Evolutionary conservation across 257 asterid species (phyloP).

Genomic region (Coffea eugenioides): DNA sequence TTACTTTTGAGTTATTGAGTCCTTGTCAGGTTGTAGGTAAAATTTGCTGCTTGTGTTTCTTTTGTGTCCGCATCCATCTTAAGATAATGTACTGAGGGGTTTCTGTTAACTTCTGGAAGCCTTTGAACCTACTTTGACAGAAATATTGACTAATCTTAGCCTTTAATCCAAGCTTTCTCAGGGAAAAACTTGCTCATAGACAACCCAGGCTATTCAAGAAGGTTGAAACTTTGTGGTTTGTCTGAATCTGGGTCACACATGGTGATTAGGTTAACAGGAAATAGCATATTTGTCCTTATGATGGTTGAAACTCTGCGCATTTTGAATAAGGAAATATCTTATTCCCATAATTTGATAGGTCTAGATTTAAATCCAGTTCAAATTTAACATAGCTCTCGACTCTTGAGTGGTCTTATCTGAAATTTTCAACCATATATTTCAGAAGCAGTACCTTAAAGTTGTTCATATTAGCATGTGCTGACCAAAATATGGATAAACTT

Average conservation of each 20-base stretch:
- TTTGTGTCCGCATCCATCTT: background rate
- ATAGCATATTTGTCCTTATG: background rate
- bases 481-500: background rate
- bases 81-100: background rate
- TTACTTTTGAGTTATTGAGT: background rate
- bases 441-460: background rate
- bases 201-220: background rate
- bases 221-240: background rate
- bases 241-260: background rate
- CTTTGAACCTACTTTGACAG: background rate
- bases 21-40: background rate
- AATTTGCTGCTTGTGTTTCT: background rate
- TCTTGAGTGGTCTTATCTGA: background rate
- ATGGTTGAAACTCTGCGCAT: background rate
- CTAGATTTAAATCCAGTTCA: background rate
- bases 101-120: background rate
- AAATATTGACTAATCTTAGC: background rate
- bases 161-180: background rate
- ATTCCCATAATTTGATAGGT: background rate
- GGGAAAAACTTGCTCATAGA: background rate
- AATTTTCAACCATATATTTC: background rate
- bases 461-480: background rate
- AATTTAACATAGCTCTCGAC: background rate
- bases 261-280: background rate
- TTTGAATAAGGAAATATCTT: background rate